Conservation (phyloP, 257 asterid species). For the Solanum ossicruentum region DNA sequence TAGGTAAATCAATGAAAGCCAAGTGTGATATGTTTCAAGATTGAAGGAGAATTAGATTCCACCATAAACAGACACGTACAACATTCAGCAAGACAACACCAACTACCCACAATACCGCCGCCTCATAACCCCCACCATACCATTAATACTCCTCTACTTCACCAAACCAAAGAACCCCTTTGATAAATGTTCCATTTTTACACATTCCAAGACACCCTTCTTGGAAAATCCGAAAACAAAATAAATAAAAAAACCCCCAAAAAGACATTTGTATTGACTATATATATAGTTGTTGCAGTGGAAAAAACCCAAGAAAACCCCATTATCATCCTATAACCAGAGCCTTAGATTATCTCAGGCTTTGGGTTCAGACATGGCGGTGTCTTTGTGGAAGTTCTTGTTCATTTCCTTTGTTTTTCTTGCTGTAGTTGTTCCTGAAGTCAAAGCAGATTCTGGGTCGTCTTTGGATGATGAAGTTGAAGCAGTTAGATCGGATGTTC, state of each 20-base stretch:
- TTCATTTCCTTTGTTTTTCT: not conserved
- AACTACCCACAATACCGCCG: not conserved
- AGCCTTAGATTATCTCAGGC: not conserved
- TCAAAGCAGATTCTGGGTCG: constrained; percentile 33
- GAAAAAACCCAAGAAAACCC: not conserved
- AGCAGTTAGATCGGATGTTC: constrained; percentile 29
- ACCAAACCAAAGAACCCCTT: not conserved
- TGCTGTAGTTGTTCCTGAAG: constrained; percentile 13
- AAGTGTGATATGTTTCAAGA: not conserved
- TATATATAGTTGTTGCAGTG: not conserved
- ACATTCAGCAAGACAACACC: not conserved
- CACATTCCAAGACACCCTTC: not conserved
- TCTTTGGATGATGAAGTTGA: constrained; percentile 22
- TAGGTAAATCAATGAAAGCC: too few relatives aligned
- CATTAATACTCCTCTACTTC: not conserved
- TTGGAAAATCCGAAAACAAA: not conserved
- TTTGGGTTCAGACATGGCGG: not conserved
- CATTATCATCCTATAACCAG: not conserved
- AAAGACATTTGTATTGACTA: not conserved
- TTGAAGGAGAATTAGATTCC: not conserved
- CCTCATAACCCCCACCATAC: not conserved
- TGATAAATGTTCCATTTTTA: not conserved
- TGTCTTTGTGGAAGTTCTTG: not conserved
- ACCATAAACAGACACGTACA: not conserved
- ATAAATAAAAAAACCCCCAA: not conserved